Evolutionary conservation across 495 filamentous ascomycete genomes (phyloP).

Genomic region (Lasiosphaeria ovina): DNA sequence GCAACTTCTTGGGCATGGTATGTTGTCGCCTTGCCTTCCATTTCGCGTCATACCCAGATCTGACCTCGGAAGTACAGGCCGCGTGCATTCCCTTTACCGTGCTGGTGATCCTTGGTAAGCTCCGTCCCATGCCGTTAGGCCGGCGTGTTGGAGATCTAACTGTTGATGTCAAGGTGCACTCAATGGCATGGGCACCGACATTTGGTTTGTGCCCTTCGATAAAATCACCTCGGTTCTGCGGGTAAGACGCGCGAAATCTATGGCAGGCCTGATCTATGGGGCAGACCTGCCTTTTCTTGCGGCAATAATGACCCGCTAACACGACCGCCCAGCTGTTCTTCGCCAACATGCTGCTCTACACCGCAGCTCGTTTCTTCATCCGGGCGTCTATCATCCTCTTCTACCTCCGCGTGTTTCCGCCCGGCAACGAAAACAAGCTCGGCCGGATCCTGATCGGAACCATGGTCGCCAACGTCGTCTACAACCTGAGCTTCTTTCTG

Average conservation of each 20-base stretch:
- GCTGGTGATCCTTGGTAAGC: constrained; percentile 16
- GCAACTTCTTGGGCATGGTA: constrained; percentile 30
- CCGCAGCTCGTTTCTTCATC: constrained; percentile 35
- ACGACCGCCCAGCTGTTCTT: constrained; percentile 22
- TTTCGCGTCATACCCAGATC: not conserved
- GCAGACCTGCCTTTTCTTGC: not conserved
- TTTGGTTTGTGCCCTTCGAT: constrained; percentile 47
- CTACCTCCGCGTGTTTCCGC: constrained; percentile 50
- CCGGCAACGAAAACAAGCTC: constrained; percentile 16
- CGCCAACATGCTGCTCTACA: constrained; percentile 37
- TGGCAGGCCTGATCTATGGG: too few species aligned
- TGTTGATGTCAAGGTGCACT: constrained; percentile 24
- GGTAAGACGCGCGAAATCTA: too few species aligned
- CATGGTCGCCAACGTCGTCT: constrained; percentile 35
- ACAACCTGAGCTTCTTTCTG: constrained; percentile 39
- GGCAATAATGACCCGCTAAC: not conserved
- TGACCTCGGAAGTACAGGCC: constrained; percentile 6
- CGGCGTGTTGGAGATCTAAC: not conserved
- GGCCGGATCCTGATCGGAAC: constrained; percentile 32
- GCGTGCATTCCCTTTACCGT: constrained; percentile 20
- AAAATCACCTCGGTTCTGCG: constrained; percentile 37
- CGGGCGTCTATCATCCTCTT: constrained; percentile 51
- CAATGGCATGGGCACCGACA: constrained; percentile 44
- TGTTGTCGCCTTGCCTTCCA: not conserved
- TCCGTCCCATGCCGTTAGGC: too few species aligned